Percentiles rank a stretch among this genome's conserved stretches.
Evolutionary conservation across 179 eudicot genomes (phyloP).

Genomic region (Silene coronaria): DNA sequence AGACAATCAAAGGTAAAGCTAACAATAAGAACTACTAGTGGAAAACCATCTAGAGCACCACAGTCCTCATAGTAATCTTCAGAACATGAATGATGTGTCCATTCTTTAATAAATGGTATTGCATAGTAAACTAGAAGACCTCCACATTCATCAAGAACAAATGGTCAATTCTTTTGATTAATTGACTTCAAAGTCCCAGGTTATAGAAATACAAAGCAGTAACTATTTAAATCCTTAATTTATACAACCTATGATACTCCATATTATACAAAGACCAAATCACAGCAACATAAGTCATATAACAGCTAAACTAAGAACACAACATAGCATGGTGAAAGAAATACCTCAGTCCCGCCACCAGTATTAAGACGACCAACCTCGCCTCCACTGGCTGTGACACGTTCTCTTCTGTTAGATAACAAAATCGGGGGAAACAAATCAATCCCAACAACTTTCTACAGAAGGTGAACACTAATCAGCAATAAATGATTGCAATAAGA

Average conservation of each 20-base stretch:
- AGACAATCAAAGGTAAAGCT: no score
- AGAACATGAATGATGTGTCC: no score
- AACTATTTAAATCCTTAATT: no score
- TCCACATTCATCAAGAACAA: no score
- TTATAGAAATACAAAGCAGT: no score
- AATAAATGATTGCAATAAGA: not conserved
- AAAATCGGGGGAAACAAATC: constrained; percentile 6
- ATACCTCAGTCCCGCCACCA: constrained; percentile 93
- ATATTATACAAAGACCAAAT: not conserved
- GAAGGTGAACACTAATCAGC: not conserved
- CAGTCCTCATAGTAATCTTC: no score
- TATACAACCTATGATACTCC: not conserved
- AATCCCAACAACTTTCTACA: not conserved
- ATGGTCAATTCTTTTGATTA: no score
- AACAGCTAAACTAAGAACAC: not conserved
- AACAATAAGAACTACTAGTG: no score
- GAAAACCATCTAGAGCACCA: no score
- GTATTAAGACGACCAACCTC: constrained; percentile 98
- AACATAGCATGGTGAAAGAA: not conserved
- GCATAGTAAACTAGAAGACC: no score
- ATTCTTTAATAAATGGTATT: no score
- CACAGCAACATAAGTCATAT: not conserved
- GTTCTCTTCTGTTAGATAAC: constrained; percentile 56
- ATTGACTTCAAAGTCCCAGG: no score
- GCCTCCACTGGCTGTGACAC: constrained; percentile 90